Evolutionary conservation across 805 yeast species (phyloP).

Genomic region (Candida verbasci): DNA sequence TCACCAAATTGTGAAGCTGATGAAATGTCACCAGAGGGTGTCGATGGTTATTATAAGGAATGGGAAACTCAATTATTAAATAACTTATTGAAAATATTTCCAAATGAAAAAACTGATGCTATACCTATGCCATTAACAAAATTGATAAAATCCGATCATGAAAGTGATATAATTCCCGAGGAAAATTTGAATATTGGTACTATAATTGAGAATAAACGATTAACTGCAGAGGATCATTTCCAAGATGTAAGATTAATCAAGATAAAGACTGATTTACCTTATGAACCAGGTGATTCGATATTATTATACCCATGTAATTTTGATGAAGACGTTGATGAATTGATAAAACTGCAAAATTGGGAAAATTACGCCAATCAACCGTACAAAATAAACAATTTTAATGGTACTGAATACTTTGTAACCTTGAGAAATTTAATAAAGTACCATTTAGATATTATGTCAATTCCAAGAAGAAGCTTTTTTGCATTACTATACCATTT

Average conservation of each 20-base stretch:
- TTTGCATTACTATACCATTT: constrained; percentile 74
- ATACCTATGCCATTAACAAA: constrained; percentile 24
- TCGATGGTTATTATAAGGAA: constrained; percentile 71
- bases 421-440: constrained; percentile 71
- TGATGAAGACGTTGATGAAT: constrained; percentile 53
- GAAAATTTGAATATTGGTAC: constrained; percentile 33
- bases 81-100: constrained; percentile 18
- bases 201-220: constrained; percentile 48
- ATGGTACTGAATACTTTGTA: constrained; percentile 50
- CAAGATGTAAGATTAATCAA: constrained; percentile 79
- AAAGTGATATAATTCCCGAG: constrained; percentile 15
- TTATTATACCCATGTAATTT: constrained; percentile 75
- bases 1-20: constrained; percentile 83
- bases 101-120: constrained; percentile 18
- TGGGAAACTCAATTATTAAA: constrained; percentile 57
- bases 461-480: constrained; percentile 82
- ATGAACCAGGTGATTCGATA: constrained; percentile 77
- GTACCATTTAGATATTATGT: constrained; percentile 75
- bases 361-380: constrained; percentile 61
- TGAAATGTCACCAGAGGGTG: constrained; percentile 74
- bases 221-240: constrained; percentile 72
- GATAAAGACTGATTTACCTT: constrained; percentile 36
- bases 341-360: constrained; percentile 73
- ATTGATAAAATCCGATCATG: constrained; percentile 6
- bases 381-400: constrained; percentile 30